phyloP scores from a whole-genome alignment of 1,284 basidiomycete species.

The Cystobasidiaceae sp. region DNA sequence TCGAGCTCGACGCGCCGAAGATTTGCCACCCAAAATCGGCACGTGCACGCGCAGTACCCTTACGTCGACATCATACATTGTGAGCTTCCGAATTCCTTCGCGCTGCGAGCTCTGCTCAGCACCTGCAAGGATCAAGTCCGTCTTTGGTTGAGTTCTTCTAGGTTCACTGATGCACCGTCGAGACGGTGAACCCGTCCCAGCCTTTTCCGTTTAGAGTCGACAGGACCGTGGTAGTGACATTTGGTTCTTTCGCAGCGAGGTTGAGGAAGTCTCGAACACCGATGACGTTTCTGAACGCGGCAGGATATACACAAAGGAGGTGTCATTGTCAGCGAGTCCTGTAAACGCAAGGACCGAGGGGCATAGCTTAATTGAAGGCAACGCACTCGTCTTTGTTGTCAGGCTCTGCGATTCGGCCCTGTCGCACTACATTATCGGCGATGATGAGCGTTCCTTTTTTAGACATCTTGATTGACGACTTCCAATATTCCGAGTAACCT shows the following conservation, averaged over 20 bases:
- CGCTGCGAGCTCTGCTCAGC: too few species aligned
- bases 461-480: constrained; percentile 1
- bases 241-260: background rate
- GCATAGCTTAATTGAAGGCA: background rate
- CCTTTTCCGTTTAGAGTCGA: constrained; percentile 19
- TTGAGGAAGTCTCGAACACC: constrained; percentile 9
- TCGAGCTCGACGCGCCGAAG: too few species aligned
- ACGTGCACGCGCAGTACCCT: too few species aligned
- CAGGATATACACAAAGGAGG: background rate
- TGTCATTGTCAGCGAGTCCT: background rate
- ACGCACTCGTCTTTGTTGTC: constrained; percentile 8
- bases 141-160: background rate
- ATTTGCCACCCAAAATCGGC: too few species aligned
- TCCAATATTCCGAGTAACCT: constrained; percentile 27
- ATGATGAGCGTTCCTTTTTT: constrained; percentile 21
- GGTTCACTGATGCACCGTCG: background rate
- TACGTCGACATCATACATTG: too few species aligned
- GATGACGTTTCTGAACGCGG: constrained; percentile 10
- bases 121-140: background rate
- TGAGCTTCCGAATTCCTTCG: too few species aligned
- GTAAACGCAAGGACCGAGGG: background rate
- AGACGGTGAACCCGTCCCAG: constrained; percentile 19
- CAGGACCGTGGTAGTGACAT: background rate
- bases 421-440: constrained; percentile 22
- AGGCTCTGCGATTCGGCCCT: constrained; percentile 23